Conservation (phyloP, 139 green algal genomes). For the Picochlorum sp. region DNA sequence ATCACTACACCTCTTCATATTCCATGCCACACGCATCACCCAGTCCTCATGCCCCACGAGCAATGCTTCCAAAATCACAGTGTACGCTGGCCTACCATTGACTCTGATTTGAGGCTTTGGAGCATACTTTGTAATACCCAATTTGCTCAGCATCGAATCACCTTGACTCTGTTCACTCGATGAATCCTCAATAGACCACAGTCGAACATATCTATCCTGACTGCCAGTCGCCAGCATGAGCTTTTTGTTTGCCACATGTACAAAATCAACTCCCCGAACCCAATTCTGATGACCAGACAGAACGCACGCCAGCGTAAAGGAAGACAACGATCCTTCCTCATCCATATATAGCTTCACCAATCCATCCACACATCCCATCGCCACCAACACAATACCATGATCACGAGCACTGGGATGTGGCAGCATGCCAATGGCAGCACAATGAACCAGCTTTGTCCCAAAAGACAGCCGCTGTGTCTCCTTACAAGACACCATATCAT, state of each 20-base stretch:
- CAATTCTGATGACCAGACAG: constrained; percentile 78
- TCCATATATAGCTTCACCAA: constrained; percentile 48
- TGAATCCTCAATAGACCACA: constrained; percentile 44
- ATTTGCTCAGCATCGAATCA: neutral
- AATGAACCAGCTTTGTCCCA: constrained; percentile 52
- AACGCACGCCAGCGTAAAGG: constrained; percentile 32
- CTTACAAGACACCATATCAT: neutral
- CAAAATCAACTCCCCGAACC: constrained; percentile 67
- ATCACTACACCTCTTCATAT: constrained; percentile 14
- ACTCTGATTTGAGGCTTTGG: neutral
- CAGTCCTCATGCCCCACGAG: constrained; percentile 93
- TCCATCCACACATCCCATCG: constrained; percentile 61
- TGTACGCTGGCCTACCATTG: constrained; percentile 16
- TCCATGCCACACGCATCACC: constrained; percentile 78
- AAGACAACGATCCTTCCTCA: constrained; percentile 12
- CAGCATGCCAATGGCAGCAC: constrained; percentile 37
- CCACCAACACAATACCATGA: constrained; percentile 55
- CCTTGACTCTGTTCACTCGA: neutral
- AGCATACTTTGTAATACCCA: neutral
- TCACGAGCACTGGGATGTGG: constrained; percentile 10
- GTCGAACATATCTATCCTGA: constrained; percentile 70
- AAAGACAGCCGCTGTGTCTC: constrained; percentile 7
- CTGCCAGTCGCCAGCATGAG: constrained; percentile 81
- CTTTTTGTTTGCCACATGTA: constrained; percentile 6
- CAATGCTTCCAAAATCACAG: constrained; percentile 62